Evolutionary conservation across 2,329 filamentous ascomycete genomes (phyloP).

Genomic region (Dryadomyces sulphureus): DNA sequence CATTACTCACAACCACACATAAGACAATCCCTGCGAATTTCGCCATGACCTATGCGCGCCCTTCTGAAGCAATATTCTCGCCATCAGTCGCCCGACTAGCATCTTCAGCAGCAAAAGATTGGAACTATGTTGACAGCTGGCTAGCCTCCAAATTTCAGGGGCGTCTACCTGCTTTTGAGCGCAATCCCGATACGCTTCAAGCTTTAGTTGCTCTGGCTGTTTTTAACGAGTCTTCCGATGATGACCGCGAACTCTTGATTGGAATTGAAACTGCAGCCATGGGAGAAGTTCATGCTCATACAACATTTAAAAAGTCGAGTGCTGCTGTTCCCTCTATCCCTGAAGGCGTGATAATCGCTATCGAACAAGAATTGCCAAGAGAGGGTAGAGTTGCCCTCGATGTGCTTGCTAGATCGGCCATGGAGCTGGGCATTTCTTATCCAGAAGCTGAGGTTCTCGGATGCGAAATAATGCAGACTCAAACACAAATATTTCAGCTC

Average conservation of each 20-base stretch:
- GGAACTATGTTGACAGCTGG: conserved; percentile 80
- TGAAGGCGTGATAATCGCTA: conserved; percentile 31
- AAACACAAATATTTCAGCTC: conserved; percentile 35
- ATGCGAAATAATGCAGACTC: conserved; percentile 37
- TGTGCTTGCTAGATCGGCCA: conserved; percentile 37
- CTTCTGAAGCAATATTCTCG: conserved; percentile 45
- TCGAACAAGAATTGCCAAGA: conserved; percentile 38
- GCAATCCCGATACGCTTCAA: conserved; percentile 65
- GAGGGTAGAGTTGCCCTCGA: conserved; percentile 43
- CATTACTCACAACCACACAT: background rate
- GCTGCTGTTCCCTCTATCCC: conserved; percentile 12
- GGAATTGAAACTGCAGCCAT: conserved; percentile 46
- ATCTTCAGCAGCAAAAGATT: conserved; percentile 75
- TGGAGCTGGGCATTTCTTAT: conserved; percentile 32
- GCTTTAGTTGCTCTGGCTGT: conserved; percentile 59
- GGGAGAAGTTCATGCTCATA: conserved; percentile 25
- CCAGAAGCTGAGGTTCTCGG: conserved; percentile 35
- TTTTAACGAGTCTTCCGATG: conserved; percentile 64
- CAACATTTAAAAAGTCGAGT: background rate
- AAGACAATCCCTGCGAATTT: background rate
- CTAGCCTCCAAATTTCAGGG: conserved; percentile 54
- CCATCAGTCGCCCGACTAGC: conserved; percentile 57
- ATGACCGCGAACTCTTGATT: conserved; percentile 45
- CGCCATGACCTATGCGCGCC: conserved; percentile 23
- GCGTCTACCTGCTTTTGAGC: conserved; percentile 56